These are phyloP conservation scores for Coemansia sp. DNA, from an alignment of 192 early-diverging fungal species.

Conservation along the genomic window DNA sequence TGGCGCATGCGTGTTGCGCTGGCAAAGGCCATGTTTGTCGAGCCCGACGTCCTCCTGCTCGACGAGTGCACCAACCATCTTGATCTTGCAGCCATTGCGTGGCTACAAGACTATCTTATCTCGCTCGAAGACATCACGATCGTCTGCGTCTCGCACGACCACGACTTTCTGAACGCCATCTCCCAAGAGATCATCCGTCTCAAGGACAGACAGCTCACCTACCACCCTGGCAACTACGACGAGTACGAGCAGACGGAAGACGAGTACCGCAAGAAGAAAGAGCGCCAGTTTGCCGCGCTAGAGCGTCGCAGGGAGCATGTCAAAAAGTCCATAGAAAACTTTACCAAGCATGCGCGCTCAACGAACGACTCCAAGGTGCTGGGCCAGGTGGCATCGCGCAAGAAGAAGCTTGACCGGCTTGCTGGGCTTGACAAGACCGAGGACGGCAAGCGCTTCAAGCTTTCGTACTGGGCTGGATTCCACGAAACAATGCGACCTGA, in stretches of 20 bases:
- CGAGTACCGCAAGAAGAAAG: conserved; percentile 68
- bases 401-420: conserved; percentile 71
- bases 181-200: conserved; percentile 75
- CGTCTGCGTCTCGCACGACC: conserved; percentile 88
- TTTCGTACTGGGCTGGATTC: conserved; percentile 59
- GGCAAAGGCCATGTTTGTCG: conserved; percentile 79
- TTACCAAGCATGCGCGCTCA: conserved; percentile 67
- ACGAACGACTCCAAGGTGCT: conserved; percentile 84
- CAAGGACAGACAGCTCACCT: conserved; percentile 68
- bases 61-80: conserved; percentile 92
- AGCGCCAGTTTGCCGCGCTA: conserved; percentile 60
- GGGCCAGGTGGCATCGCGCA: conserved; percentile 70
- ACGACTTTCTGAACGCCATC: conserved; percentile 79
- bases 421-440: conserved; percentile 65
- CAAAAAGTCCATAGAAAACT: conserved; percentile 78
- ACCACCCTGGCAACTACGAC: conserved; percentile 85
- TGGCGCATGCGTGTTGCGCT: conserved; percentile 89
- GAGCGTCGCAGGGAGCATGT: conserved; percentile 74
- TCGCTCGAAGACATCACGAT: conserved; percentile 67
- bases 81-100: conserved; percentile 89
- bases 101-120: conserved; percentile 77
- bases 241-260: conserved; percentile 77
- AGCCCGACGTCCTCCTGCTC: conserved; percentile 79
- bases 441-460: conserved; percentile 69
- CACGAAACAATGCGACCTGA: conserved; percentile 57